Evolutionary conservation across 495 filamentous ascomycete species (phyloP).

Genomic region (Penicillium silybi): DNA sequence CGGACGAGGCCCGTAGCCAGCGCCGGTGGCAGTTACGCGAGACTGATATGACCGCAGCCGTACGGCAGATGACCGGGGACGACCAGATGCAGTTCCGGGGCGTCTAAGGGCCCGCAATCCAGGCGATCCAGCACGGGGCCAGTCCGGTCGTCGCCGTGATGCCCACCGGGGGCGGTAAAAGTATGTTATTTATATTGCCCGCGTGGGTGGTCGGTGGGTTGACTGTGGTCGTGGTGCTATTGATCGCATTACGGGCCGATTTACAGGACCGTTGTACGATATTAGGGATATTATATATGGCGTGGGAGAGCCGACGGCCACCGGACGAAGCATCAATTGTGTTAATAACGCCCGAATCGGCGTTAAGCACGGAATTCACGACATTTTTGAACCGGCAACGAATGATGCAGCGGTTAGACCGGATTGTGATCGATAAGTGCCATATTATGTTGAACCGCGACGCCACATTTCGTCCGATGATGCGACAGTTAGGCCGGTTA

Average conservation of each 20-base stretch:
- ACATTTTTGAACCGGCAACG: background rate
- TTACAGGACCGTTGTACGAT: slow-evolving; percentile 4
- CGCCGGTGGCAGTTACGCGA: no score
- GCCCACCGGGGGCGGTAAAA: no score
- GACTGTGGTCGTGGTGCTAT: slow-evolving; percentile 5
- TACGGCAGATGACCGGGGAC: no score
- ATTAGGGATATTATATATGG: slow-evolving; percentile 11
- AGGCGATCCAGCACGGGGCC: no score
- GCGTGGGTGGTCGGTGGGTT: no score
- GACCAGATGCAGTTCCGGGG: no score
- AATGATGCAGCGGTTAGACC: background rate
- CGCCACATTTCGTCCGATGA: background rate
- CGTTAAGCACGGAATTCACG: background rate
- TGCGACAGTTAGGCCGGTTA: no score
- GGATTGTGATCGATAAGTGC: background rate
- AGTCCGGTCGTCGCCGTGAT: no score
- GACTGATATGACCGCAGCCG: no score
- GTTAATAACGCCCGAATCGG: slow-evolving; percentile 19
- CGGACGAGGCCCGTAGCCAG: no score
- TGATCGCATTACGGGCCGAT: slow-evolving; percentile 13
- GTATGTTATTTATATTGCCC: no score
- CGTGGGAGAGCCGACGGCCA: slow-evolving; percentile 11
- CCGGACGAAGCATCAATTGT: slow-evolving; percentile 13
- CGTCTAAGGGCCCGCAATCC: no score
- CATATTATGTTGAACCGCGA: background rate